Evolutionary conservation across 2,329 filamentous ascomycete genomes (phyloP).

Genomic region (Exophiala sideris): DNA sequence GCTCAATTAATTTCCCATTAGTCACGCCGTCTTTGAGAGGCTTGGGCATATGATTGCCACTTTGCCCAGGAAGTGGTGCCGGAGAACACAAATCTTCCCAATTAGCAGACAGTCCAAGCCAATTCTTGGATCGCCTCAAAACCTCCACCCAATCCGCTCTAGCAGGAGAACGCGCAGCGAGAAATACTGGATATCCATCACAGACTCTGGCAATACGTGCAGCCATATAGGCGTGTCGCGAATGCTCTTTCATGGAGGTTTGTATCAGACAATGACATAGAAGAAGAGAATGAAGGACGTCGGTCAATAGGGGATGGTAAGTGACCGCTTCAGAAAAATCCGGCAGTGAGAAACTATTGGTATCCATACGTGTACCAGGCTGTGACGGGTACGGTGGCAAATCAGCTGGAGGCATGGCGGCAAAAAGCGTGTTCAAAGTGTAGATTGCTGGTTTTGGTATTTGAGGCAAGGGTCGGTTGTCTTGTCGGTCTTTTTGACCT

Average conservation of each 20-base stretch:
- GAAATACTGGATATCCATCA: constrained; percentile 78
- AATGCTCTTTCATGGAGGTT: constrained; percentile 72
- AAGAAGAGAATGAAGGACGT: constrained; percentile 73
- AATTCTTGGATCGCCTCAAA: constrained; percentile 64
- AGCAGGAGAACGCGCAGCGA: constrained; percentile 66
- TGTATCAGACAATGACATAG: constrained; percentile 76
- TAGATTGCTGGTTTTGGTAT: constrained; percentile 43
- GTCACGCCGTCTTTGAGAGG: constrained; percentile 41
- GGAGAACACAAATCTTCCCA: constrained; percentile 72
- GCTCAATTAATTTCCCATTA: no score
- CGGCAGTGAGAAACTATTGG: constrained; percentile 33
- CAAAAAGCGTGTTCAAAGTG: constrained; percentile 65
- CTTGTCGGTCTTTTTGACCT: constrained; percentile 3
- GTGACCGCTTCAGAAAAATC: constrained; percentile 64
- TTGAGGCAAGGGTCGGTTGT: constrained; percentile 3
- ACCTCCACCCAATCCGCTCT: constrained; percentile 79
- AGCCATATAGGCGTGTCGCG: constrained; percentile 77
- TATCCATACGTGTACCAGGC: constrained; percentile 31
- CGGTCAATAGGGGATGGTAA: constrained; percentile 75
- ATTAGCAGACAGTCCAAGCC: constrained; percentile 60
- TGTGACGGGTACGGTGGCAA: constrained; percentile 65
- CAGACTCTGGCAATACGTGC: constrained; percentile 69
- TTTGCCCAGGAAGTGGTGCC: constrained; percentile 48
- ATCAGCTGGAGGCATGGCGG: constrained; percentile 61
- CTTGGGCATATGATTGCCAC: neutral